Percentiles rank a stretch among this genome's conserved stretches.
These are phyloP conservation scores for Glaciozyma martinii DNA, from an alignment of 768 basidiomycete species.

Conservation along the genomic window DNA sequence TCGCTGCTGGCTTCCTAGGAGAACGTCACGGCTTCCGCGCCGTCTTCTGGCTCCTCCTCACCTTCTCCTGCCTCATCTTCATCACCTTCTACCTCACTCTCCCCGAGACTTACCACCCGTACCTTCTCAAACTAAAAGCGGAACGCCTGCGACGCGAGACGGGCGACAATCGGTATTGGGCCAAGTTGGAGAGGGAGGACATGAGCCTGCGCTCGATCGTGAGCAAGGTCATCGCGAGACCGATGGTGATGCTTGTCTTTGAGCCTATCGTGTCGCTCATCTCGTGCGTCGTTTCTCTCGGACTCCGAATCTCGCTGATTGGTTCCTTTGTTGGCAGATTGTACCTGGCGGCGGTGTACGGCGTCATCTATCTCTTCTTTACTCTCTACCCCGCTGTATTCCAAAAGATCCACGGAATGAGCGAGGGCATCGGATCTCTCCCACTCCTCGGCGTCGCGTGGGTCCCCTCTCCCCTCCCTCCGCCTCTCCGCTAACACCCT, in stretches of 20 bases:
- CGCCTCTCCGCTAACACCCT: not conserved
- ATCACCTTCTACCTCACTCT: not conserved
- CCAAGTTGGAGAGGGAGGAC: not conserved
- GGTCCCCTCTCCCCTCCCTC: not conserved
- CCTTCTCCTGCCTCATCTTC: not conserved
- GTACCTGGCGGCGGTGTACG: not conserved
- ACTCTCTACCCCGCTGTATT: not conserved
- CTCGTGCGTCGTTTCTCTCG: not conserved
- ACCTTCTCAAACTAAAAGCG: not conserved
- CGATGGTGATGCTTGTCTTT: not conserved
- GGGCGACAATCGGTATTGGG: not conserved
- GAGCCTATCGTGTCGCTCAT: not conserved
- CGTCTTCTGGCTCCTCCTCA: not conserved
- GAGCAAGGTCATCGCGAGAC: not conserved
- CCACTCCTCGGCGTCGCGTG: not conserved
- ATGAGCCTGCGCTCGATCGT: not conserved
- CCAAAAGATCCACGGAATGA: not conserved
- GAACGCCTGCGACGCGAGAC: not conserved
- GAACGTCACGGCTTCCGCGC: not conserved
- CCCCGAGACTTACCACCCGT: not conserved
- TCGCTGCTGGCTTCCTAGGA: not conserved
- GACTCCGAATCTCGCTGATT: not conserved
- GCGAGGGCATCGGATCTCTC: not conserved
- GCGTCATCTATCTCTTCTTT: not conserved
- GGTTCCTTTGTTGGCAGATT: not conserved